These are phyloP conservation scores for Caryopteris hybrid DNA, from an alignment of 305 asterid genomes.

Conservation along the genomic window DNA sequence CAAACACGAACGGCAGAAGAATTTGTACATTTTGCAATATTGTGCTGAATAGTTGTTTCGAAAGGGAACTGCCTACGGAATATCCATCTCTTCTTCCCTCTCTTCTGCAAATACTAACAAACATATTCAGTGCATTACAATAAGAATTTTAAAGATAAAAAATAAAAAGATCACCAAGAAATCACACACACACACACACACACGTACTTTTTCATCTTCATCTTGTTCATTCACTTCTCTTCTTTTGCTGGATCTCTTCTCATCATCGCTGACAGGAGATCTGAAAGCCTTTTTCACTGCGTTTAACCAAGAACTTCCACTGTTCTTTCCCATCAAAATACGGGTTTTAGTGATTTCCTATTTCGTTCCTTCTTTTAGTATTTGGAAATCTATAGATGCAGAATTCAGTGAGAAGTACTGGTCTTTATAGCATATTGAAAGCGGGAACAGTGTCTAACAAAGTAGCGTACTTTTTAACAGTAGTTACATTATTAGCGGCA, in stretches of 20 bases:
- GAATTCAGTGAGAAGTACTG: background rate
- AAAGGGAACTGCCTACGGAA: conserved; percentile 34
- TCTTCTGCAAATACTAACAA: conserved; percentile 33
- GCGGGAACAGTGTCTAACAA: conserved; percentile 26
- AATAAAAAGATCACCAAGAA: background rate
- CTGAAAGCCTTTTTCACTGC: conserved; percentile 69
- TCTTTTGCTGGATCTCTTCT: conserved; percentile 28
- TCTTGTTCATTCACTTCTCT: conserved; percentile 38
- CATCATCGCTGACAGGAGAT: conserved; percentile 51
- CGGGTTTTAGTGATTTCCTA: background rate
- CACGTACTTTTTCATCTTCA: conserved; percentile 44
- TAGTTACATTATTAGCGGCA: background rate
- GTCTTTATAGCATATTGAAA: background rate
- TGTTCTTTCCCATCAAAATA: conserved; percentile 55
- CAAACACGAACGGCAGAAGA: conserved; percentile 3
- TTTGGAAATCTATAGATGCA: background rate
- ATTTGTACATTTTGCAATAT: conserved; percentile 18
- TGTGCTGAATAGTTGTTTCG: conserved; percentile 64
- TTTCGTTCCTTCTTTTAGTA: background rate
- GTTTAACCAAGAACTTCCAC: conserved; percentile 59
- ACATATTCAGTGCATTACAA: background rate
- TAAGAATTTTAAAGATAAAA: background rate
- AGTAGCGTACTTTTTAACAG: conserved; percentile 10
- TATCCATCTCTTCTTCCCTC: conserved; percentile 72
- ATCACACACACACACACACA: background rate